Evolutionary conservation across 108 stramenopile species (phyloP).

Genomic region (Thalassiosira profunda): DNA sequence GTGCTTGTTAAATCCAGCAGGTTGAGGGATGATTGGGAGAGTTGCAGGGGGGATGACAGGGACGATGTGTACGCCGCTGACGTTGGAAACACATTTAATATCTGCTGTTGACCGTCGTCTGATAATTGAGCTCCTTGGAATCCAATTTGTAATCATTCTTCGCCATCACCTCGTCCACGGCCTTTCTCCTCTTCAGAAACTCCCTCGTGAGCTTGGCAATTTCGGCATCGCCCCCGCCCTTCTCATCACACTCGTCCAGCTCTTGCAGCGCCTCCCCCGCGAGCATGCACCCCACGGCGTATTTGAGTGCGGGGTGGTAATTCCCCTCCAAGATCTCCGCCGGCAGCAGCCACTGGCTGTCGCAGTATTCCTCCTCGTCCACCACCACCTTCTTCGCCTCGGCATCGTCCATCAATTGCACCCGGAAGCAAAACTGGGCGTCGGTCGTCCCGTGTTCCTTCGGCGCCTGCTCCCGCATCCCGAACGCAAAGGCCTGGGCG

Average conservation of each 20-base stretch:
- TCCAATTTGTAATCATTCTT: conserved; percentile 35
- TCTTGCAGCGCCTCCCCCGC: conserved; percentile 29
- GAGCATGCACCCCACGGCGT: conserved; percentile 41
- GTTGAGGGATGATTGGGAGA: too few relatives aligned
- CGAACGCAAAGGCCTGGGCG: conserved; percentile 54
- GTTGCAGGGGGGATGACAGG: too few relatives aligned
- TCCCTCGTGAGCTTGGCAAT: conserved; percentile 34
- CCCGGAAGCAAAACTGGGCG: conserved; percentile 40
- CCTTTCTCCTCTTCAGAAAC: conserved; percentile 42
- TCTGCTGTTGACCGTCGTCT: conserved; percentile 35
- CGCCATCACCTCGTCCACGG: conserved; percentile 21
- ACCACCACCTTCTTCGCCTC: conserved; percentile 34
- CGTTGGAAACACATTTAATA: conserved; percentile 8
- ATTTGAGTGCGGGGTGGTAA: conserved; percentile 58
- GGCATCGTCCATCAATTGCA: conserved; percentile 24
- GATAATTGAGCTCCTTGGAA: conserved; percentile 44
- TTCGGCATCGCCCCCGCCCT: conserved; percentile 31
- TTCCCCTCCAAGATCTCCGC: conserved; percentile 41
- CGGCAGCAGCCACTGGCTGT: conserved; percentile 35
- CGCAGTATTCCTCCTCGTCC: conserved; percentile 43
- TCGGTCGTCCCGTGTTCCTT: conserved; percentile 49
- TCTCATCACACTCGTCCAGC: conserved; percentile 28
- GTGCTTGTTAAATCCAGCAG: too few relatives aligned
- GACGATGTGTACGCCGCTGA: not conserved
- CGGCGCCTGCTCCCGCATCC: conserved; percentile 48